A percentile compares a stretch with the other conserved stretches of the same genome.
These are phyloP conservation scores for Orychophragmus violaceus DNA, from an alignment of 345 rosid genomes.

Conservation along the genomic window DNA sequence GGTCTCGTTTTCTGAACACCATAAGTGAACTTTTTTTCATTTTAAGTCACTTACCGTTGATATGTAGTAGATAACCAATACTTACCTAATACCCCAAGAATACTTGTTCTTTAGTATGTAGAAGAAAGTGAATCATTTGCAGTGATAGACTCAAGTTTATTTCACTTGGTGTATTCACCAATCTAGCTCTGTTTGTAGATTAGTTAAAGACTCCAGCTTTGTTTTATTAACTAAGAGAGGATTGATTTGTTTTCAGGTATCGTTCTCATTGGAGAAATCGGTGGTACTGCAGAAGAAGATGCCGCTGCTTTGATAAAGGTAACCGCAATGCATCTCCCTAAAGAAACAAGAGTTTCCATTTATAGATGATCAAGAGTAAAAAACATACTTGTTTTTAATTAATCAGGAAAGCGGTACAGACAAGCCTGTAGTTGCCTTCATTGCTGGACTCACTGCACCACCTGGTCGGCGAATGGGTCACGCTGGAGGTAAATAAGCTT, in stretches of 20 bases:
- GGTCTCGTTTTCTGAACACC: slow-evolving; percentile 36
- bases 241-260: slow-evolving; percentile 48
- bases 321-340: slow-evolving; percentile 8
- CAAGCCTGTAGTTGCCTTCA: slow-evolving; percentile 92
- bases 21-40: neutral
- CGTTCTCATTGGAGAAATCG: slow-evolving; percentile 88
- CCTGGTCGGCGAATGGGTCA: slow-evolving; percentile 99
- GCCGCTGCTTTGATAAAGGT: slow-evolving; percentile 89
- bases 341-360: neutral
- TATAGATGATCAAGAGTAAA: neutral
- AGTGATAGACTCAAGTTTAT: neutral
- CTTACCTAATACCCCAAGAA: neutral
- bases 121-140: neutral
- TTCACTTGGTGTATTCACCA: neutral
- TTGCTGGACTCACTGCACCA: slow-evolving; percentile 97
- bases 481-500: slow-evolving; percentile 72
- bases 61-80: neutral
- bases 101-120: neutral
- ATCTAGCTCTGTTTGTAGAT: neutral
- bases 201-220: neutral
- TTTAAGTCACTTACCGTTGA: neutral
- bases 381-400: neutral
- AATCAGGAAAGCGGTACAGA: slow-evolving; percentile 92
- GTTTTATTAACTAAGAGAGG: neutral
- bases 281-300: slow-evolving; percentile 98